These are phyloP conservation scores for Colletotrichum tropicicola DNA, from an alignment of 2,329 filamentous ascomycete species.

Conservation along the genomic window DNA sequence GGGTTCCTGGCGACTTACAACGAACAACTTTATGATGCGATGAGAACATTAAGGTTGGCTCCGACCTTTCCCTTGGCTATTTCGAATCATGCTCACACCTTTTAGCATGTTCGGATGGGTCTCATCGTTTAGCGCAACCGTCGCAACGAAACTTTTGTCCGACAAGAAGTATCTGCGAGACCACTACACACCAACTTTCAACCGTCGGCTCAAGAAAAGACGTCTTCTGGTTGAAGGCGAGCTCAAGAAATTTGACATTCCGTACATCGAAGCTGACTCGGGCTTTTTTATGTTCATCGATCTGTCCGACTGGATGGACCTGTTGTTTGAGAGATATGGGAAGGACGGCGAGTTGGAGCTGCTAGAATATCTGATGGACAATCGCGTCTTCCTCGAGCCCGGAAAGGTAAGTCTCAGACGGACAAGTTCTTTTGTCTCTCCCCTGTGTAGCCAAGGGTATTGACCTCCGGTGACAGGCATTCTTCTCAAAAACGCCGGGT, in stretches of 20 bases:
- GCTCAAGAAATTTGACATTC: background rate
- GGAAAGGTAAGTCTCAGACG: constrained; percentile 13
- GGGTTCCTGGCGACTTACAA: constrained; percentile 20
- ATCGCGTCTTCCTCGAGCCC: constrained; percentile 9
- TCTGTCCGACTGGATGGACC: constrained; percentile 7
- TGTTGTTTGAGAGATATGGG: background rate
- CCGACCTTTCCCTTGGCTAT: too few relatives aligned
- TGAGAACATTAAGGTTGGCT: constrained; percentile 5
- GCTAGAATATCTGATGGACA: constrained; percentile 4
- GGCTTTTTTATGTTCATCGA: constrained; percentile 20
- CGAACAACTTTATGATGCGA: background rate
- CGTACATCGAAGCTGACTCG: constrained; percentile 3
- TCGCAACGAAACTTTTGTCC: background rate
- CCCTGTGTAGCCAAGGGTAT: background rate
- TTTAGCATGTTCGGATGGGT: background rate
- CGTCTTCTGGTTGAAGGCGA: background rate
- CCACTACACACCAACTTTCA: background rate
- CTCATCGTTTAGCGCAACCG: background rate
- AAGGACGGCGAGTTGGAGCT: background rate
- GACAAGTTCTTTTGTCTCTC: too few relatives aligned
- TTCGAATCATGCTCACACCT: background rate
- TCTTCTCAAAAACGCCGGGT: background rate
- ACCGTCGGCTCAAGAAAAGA: constrained; percentile 5
- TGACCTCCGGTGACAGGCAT: background rate
- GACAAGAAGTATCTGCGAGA: constrained; percentile 15